Conservation (phyloP, 2,329 filamentous ascomycete genomes). For the Elsinoe fawcettii region DNA sequence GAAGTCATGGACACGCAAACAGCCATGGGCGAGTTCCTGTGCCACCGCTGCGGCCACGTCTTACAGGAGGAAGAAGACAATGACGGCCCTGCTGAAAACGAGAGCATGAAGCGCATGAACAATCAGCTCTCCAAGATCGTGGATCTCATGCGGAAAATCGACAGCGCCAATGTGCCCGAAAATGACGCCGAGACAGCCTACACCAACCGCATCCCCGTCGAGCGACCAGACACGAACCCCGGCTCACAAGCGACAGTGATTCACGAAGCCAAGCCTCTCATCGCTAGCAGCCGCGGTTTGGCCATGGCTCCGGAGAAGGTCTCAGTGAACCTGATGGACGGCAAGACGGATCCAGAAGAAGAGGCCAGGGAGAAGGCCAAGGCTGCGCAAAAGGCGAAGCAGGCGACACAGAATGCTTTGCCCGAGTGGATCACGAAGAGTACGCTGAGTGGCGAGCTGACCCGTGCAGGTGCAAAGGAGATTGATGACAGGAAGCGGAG, state of each 20-base stretch:
- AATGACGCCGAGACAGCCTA: slow-evolving; percentile 66
- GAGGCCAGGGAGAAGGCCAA: slow-evolving; percentile 26
- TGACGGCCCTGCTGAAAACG: slow-evolving; percentile 45
- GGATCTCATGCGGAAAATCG: slow-evolving; percentile 67
- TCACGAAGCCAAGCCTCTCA: slow-evolving; percentile 28
- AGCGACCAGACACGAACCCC: slow-evolving; percentile 60
- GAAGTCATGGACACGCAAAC: slow-evolving; percentile 76
- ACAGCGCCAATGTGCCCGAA: slow-evolving; percentile 62
- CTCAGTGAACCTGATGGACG: slow-evolving; percentile 29
- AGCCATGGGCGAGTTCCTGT: slow-evolving; percentile 56
- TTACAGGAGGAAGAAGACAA: slow-evolving; percentile 57
- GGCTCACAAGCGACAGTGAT: slow-evolving; percentile 29
- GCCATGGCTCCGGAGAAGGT: slow-evolving; percentile 30
- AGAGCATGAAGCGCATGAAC: slow-evolving; percentile 67
- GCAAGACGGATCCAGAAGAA: slow-evolving; percentile 29
- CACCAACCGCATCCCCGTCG: slow-evolving; percentile 54
- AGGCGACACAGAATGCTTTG: slow-evolving; percentile 30
- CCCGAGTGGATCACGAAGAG: slow-evolving; percentile 31
- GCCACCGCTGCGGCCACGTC: slow-evolving; percentile 64
- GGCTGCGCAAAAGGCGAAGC: slow-evolving; percentile 19
- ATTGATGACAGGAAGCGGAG: slow-evolving; percentile 33
- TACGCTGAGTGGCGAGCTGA: slow-evolving; percentile 38
- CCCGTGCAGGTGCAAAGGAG: slow-evolving; percentile 33
- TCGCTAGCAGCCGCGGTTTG: slow-evolving; percentile 29
- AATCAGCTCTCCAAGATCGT: slow-evolving; percentile 73